Evolutionary conservation across 495 filamentous ascomycete species (phyloP), one percentile per base, ranked within the genome.

Genomic region (Cenococcum geophilum): DNA sequence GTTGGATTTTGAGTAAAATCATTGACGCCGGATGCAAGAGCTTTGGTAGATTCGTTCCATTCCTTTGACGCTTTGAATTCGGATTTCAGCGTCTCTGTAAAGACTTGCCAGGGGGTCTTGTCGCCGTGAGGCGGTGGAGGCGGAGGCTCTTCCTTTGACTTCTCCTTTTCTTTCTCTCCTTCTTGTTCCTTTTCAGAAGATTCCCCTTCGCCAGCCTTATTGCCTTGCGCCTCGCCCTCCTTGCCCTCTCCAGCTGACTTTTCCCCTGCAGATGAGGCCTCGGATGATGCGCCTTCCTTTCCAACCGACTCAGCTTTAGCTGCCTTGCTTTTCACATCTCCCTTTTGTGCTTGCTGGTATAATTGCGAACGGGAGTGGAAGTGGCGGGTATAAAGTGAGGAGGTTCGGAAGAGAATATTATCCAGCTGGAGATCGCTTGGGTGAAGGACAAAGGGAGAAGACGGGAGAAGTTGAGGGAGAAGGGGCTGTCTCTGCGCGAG

Each of bases 31-130:
- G 88, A 87, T 12, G 90, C 89, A 11, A 98, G 81, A 55, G 91
- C 89, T 73, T 97, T 97, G 18, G 92, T 98, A 47, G 89, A 95
- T 67, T 98, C 93, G 68, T 97, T 93, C 93, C 95, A 98, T 74
- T 98, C 93, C 72, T 97, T 95, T 18, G 93, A 97, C 27, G 91
- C 88, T 71, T 96, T 92, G 75, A 98, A 93, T 71, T 97, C 93
- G 54, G 80, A 78, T 69, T 89, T 83, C 72, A 98, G 83, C 57
- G 93, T 98, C 67, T 98, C 93, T 61, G 89, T 88, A 79, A 98
- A 98, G 42, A 98, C 93, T 74, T 96, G 90, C 89, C 93, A 96
- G 35, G 93, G 93, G 8, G 92, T 89, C 77, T 98, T 98, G 75
- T 95, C 90, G 61, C 93, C 95, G 68, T 98, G 95, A 6, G 93